Base-by-base conservation (phyloP, 2,329 filamentous ascomycete genomes). In the Cordyceps farinosa region DNA sequence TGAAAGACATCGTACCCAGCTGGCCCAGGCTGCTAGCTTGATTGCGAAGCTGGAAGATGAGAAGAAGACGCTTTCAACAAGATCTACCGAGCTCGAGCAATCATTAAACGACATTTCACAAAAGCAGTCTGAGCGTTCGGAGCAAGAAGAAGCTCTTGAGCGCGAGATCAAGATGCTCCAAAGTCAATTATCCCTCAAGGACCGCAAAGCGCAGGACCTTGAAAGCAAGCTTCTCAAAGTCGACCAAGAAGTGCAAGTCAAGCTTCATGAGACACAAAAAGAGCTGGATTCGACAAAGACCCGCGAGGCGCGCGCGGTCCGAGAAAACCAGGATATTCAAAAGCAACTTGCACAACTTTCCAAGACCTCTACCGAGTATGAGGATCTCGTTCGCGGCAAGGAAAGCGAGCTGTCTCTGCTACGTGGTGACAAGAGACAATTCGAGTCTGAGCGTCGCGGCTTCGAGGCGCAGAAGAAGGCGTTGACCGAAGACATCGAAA, bases 101-200 rank as follows among this genome's bases (percentile, higher is more conserved):
- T 86, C 90, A 55, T 81, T 98, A 11, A 79, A 86, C 9, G 87
- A 91, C 7, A 82, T 95, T 11, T 86, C 91, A 48, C 82, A 83
- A 62, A 84, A 84, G 55, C 90, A 91, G 67, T 87, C 88, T 0
- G 85, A 93, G 70, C 86, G 90, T 59, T 91, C 88, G 66, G 85
- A 87, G 67, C 87, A 92, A 66, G 90, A 98, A 72, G 85, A 90
- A 45, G 85, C 83, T 11, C 80, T 99, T 22, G 86, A 86, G 54
- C 90, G 92, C 66, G 92, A 99, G 70, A 86, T 97, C 69, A 91
- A 91, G 73, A 90, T 97, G 85, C 84, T 99, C 5, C 89, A 94
- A 69, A 98, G 93, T 69, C 94, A 98, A 69, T 79, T 99, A 13
- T 85, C 86, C 60, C 77, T 98, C 65, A 97, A 97, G 75, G 93